Evolutionary conservation across 208 protist species (phyloP), one percentile per base, ranked within the genome.

Genomic region (Leishmania martiniquensis): DNA sequence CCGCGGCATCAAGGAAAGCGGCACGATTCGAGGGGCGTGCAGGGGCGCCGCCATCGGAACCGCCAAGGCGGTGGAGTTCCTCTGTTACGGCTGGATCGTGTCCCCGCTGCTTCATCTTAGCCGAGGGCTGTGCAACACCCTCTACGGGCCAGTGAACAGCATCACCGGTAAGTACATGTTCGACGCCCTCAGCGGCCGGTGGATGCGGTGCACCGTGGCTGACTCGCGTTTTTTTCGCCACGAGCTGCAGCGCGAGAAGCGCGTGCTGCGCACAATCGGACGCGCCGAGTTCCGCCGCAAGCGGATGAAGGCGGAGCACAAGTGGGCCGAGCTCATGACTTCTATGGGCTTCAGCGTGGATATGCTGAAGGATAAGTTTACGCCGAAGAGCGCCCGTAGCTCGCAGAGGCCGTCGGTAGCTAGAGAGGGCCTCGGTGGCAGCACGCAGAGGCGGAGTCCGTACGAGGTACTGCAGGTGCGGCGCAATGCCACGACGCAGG

Each of bases 291-390:
- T 94, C 80, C 71, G 80, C 12, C 88, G 93, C 42, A 95, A 90
- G 70, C 78, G 86, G 29, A 93, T 93, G 85, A 72, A 83, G 45
- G 59, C 65, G 1, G 89, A 97, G 78, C 75, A 84, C 62, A 92
- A 84, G 76, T 96, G 90, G 90, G 32, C 75, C n/a, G 57, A 85
- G 6, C 85, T 89, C 12, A 72, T 97, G 45, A 74, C 86, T 42
- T 83, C 84, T 2, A 92, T 97, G 85, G 93, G 93, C 42, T 96
- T 97, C 73, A 92, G 85, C 45, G 72, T 96, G 71, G 87, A 96
- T n/a, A 77, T 78, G 44, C 39, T 95, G 13, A 59, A 82, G 59
- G 72, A 85, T 54, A 87, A 84, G 76, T 66, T 91, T 10, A 82
- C 34, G 62, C 37, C 39, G 15, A 76, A 55, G 13, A 59, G 51